Base-by-base conservation (phyloP, 2,329 filamentous ascomycete species). In the Aspergillus sp. region DNA sequence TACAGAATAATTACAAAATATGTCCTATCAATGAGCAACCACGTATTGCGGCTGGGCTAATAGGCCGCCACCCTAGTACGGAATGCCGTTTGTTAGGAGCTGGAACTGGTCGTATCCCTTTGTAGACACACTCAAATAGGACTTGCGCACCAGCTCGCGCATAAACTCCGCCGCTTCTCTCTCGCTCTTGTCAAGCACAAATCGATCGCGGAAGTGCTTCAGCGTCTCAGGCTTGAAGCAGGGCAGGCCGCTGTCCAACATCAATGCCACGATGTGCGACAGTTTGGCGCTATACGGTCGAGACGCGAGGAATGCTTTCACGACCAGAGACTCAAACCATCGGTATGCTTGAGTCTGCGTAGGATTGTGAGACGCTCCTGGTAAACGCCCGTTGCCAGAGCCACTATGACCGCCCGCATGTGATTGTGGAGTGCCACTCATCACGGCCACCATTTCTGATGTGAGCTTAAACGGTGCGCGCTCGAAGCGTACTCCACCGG, bases 51-150 rank as follows among this genome's bases (percentile, higher is more conserved):
- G 27, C 8, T 30, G 27, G 9, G 9, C 8, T 9, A 30, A 11
- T 30, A 30, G 27, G 13, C 34, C 5, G 34, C 34, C 34, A 37
- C 20, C 30, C 30, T 83, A 96, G 72, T 96, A 98, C 34, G 95
- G 95, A 74, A 99, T 99, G 6, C 93, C 95, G 72, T 99, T 98
- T 33, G 95, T 98, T 77, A 97, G 79, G 69, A 97, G 80, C 80
- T 99, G 95, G 82, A 97, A 99, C 75, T 96, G 91, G 78, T 99
- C 96, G 74, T 99, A 99, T 48, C 93, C 89, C 64, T 91, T 92
- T 1, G 95, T 99, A 56, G 89, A 93, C 72, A 95, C 90, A 77
- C 90, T 97, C 58, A 88, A 85, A 70, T 95, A 90, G 72, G 93
- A 97, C 83, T 89, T 96, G 80, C 88, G 89, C 70, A 97, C 89